Evolutionary conservation across 2,329 filamentous ascomycete species (phyloP), one percentile per base, ranked within the genome.

Genomic region (Aspergillus brunneoviolaceus): DNA sequence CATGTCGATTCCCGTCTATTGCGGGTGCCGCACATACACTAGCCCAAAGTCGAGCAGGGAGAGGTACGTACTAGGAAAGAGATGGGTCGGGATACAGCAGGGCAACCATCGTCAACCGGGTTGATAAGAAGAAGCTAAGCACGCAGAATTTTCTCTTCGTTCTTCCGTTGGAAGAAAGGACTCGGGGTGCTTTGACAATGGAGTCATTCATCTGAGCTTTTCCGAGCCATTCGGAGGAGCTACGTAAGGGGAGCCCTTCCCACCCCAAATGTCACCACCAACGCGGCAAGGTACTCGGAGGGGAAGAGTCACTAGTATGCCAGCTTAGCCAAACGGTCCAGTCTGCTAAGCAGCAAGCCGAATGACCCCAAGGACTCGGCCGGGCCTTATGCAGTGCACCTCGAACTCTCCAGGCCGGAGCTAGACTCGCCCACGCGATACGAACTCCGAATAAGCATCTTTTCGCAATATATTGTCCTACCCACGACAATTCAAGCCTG

Each of bases 11-110:
- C 33, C 51, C 42, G 33, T 53, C 35, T 10, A 27, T 53, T 53
- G 51, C 51, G 39, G 35, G 27, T 45, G 51, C 51, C 42, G 51
- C 51, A 45, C 6, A 27, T 53, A 42, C 51, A 25, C 51, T 53
- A 53, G 33, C 51, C 51, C 29, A n/a, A 35, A 42, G 10, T 39
- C 19, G 42, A 53, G 21, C 33, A 45, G 51, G 31, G 12, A 9
- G 12, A 35, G 11, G 11, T 16, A 35, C 33, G 11, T 12, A 35
- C 11, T 10, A 16, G 14, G 14, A 16, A 19, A 45, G 39, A 45
- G 39, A 7, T 14, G 39, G 39, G n/a, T 45, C 39, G 39, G 39
- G 39, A 16, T 19, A 45, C 39, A 45, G 16, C 39, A 45, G 39
- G 39, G 39, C 39, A 45, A 45, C 39, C 5, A 16, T 35, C 33